phyloP scores from a whole-genome alignment of 148 eudicot genomes.

The Tetragonia tetragonoides region DNA sequence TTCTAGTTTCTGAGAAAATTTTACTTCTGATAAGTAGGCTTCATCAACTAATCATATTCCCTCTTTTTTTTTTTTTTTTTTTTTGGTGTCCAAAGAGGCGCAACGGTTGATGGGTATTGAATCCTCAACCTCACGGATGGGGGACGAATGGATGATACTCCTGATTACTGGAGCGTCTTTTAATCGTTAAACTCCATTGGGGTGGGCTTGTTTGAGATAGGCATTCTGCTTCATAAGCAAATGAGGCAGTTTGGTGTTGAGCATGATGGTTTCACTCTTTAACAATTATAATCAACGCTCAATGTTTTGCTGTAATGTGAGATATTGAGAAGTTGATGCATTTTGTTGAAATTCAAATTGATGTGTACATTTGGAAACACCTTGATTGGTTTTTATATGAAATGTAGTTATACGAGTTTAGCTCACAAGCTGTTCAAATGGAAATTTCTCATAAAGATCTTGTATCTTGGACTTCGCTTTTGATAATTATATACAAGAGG shows the following conservation, averaged over 20 bases:
- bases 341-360: slow-evolving; percentile 30
- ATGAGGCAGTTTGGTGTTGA: slow-evolving; percentile 32
- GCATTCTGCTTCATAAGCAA: slow-evolving; percentile 22
- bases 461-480: slow-evolving; percentile 60
- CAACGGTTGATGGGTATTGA: too few relatives aligned
- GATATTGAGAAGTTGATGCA: slow-evolving; percentile 21
- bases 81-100: too few relatives aligned
- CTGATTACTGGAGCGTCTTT: too few relatives aligned
- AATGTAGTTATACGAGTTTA: slow-evolving; percentile 26
- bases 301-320: slow-evolving; percentile 21
- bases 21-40: too few relatives aligned
- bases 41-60: too few relatives aligned
- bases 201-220: slow-evolving; percentile 26
- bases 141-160: too few relatives aligned
- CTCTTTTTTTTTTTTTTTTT: too few relatives aligned
- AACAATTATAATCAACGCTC: slow-evolving; percentile 26
- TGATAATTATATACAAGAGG: too few relatives aligned
- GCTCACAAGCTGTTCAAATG: slow-evolving; percentile 52
- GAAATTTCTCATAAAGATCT: slow-evolving; percentile 59
- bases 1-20: background rate
- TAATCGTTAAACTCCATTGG: background rate
- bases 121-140: too few relatives aligned
- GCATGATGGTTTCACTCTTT: slow-evolving; percentile 33
- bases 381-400: slow-evolving; percentile 43
- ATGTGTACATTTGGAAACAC: slow-evolving; percentile 48